Conservation (phyloP, 257 asterid genomes). For the Scutellaria galericulata region DNA sequence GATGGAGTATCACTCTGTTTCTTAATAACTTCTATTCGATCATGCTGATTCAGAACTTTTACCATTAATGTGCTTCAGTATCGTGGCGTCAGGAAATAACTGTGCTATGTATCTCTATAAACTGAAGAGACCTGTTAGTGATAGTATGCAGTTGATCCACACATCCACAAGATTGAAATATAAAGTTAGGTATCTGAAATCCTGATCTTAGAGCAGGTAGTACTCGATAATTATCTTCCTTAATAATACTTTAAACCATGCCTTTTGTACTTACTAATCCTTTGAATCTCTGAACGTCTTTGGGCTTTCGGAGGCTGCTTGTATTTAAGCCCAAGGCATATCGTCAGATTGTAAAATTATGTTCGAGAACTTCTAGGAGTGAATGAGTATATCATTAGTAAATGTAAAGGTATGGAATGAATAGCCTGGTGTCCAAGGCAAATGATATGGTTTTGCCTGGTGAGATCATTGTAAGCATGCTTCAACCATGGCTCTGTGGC, state of each 20-base stretch:
- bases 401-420: neutral
- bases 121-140: too few relatives aligned
- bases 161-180: neutral
- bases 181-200: neutral
- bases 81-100: too few relatives aligned
- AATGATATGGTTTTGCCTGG: neutral
- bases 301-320: neutral
- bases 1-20: too few relatives aligned
- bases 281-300: neutral
- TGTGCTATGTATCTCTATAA: too few relatives aligned
- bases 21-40: too few relatives aligned
- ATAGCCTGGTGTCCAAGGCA: neutral
- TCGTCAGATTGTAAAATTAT: conserved; percentile 4
- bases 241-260: neutral
- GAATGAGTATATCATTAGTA: neutral
- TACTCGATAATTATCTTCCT: neutral
- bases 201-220: neutral
- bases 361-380: neutral
- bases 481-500: neutral
- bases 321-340: neutral
- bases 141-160: too few relatives aligned
- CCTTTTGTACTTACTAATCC: neutral
- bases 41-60: too few relatives aligned
- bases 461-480: neutral
- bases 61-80: too few relatives aligned